Percentiles rank a stretch among this genome's conserved stretches.
These are phyloP conservation scores for Saccharomyces hybrid DNA, from an alignment of 1,139 yeast genomes.

Conservation along the genomic window DNA sequence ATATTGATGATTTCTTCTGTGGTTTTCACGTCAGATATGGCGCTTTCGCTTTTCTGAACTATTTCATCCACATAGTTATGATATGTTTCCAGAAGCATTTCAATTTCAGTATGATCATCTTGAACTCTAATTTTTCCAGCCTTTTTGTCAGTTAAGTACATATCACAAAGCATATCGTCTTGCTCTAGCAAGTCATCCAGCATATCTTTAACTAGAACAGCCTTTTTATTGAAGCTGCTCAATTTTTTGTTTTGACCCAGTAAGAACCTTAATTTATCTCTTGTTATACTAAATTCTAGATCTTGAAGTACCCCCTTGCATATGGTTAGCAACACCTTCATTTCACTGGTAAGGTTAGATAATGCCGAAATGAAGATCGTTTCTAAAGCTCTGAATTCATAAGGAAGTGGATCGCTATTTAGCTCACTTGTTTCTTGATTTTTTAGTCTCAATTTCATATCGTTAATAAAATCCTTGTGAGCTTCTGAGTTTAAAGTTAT, in stretches of 20 bases:
- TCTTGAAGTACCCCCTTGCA: slow-evolving; percentile 77
- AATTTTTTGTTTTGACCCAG: slow-evolving; percentile 75
- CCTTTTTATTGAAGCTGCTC: slow-evolving; percentile 76
- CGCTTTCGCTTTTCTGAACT: slow-evolving; percentile 68
- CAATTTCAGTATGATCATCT: slow-evolving; percentile 59
- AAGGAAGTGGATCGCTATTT: slow-evolving; percentile 33
- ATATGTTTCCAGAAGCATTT: slow-evolving; percentile 66
- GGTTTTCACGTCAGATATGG: slow-evolving; percentile 62
- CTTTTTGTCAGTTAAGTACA: slow-evolving; percentile 50
- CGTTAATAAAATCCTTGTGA: slow-evolving; percentile 28
- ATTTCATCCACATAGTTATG: slow-evolving; percentile 73
- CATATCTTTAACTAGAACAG: slow-evolving; percentile 73
- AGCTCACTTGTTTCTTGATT: slow-evolving; percentile 24
- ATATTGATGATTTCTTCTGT: slow-evolving; percentile 79
- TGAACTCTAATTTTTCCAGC: slow-evolving; percentile 16
- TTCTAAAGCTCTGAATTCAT: slow-evolving; percentile 87
- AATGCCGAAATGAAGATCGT: slow-evolving; percentile 79
- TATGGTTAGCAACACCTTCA: slow-evolving; percentile 62
- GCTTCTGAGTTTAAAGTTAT: slow-evolving; percentile 27
- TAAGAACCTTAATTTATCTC: slow-evolving; percentile 72
- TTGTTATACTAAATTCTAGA: slow-evolving; percentile 76
- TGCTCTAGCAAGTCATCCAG: slow-evolving; percentile 82
- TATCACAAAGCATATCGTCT: slow-evolving; percentile 65
- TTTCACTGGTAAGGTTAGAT: slow-evolving; percentile 76
- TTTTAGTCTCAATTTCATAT: slow-evolving; percentile 22